Percentiles rank a stretch among this genome's conserved stretches.
Conservation (phyloP, 2,329 filamentous ascomycete genomes). For the Colletotrichum limetticola region DNA sequence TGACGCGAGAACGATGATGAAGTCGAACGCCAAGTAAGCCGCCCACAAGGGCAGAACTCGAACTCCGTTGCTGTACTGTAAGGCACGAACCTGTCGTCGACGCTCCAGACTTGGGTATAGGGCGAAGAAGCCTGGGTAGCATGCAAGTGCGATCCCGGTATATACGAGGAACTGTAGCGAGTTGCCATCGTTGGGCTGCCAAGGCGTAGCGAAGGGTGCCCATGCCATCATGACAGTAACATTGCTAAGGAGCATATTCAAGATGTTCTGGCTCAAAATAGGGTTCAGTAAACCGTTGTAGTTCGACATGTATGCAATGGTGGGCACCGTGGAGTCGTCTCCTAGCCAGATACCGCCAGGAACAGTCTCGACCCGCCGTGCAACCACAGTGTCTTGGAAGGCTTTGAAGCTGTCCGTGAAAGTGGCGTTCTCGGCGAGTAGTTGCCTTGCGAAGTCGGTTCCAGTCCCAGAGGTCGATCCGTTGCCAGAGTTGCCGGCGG, state of each 20-base stretch:
- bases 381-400: slow-evolving; percentile 74
- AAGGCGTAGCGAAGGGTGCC: slow-evolving; percentile 80
- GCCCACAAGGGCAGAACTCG: slow-evolving; percentile 85
- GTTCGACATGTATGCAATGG: slow-evolving; percentile 78
- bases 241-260: slow-evolving; percentile 74
- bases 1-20: slow-evolving; percentile 74
- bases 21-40: slow-evolving; percentile 85
- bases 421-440: slow-evolving; percentile 24
- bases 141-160: slow-evolving; percentile 80
- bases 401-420: slow-evolving; percentile 71
- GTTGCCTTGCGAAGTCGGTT: slow-evolving; percentile 27
- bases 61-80: slow-evolving; percentile 94
- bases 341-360: slow-evolving; percentile 86
- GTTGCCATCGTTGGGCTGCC: slow-evolving; percentile 74
- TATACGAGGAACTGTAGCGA: slow-evolving; percentile 84
- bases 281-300: slow-evolving; percentile 63
- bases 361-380: slow-evolving; percentile 73
- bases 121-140: slow-evolving; percentile 87
- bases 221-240: slow-evolving; percentile 78
- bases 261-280: slow-evolving; percentile 72
- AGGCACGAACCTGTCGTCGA: slow-evolving; percentile 79
- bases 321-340: slow-evolving; percentile 67
- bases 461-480: slow-evolving; percentile 36
- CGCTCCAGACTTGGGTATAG: slow-evolving; percentile 91
- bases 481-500: slow-evolving; percentile 35